phyloP scores from a whole-genome alignment of 169 alveolate genomes.

The Toxoplasma gondii region DNA sequence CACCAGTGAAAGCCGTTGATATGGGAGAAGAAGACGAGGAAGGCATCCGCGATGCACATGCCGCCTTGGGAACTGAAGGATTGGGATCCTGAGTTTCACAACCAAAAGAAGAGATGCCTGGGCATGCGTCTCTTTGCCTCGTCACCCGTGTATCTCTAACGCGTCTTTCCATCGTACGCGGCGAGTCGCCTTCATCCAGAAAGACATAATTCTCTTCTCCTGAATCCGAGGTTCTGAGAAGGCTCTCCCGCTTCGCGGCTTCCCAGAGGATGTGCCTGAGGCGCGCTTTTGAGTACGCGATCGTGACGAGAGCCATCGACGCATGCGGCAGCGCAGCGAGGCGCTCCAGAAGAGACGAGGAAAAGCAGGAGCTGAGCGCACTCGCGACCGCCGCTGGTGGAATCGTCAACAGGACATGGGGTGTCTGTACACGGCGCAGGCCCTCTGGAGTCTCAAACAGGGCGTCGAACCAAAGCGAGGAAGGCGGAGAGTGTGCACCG shows the following conservation, averaged over 20 bases:
- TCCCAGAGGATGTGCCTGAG: neutral
- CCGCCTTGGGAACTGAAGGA: too few relatives aligned
- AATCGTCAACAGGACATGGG: slow-evolving; percentile 38
- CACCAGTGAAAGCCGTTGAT: too few relatives aligned
- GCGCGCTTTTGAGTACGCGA: slow-evolving; percentile 25
- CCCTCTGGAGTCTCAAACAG: slow-evolving; percentile 35
- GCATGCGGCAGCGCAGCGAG: neutral
- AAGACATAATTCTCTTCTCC: neutral
- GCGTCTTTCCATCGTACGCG: neutral
- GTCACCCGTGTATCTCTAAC: too few relatives aligned
- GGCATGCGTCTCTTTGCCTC: neutral
- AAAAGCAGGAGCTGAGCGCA: neutral
- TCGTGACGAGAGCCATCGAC: slow-evolving; percentile 22
- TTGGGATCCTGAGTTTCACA: too few relatives aligned
- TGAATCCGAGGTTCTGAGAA: neutral
- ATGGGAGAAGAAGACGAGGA: too few relatives aligned
- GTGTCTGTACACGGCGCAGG: neutral
- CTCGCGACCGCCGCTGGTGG: slow-evolving; percentile 20
- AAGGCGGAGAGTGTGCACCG: neutral
- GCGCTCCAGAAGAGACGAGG: neutral
- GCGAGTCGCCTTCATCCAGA: neutral
- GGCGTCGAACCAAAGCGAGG: slow-evolving; percentile 22
- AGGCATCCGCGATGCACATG: too few relatives aligned
- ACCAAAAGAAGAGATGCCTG: neutral
- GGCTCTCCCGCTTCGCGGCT: neutral